Evolutionary conservation across 129 eudicot species (phyloP), one percentile per base, ranked within the genome.

Genomic region (Saussurea involucrata): DNA sequence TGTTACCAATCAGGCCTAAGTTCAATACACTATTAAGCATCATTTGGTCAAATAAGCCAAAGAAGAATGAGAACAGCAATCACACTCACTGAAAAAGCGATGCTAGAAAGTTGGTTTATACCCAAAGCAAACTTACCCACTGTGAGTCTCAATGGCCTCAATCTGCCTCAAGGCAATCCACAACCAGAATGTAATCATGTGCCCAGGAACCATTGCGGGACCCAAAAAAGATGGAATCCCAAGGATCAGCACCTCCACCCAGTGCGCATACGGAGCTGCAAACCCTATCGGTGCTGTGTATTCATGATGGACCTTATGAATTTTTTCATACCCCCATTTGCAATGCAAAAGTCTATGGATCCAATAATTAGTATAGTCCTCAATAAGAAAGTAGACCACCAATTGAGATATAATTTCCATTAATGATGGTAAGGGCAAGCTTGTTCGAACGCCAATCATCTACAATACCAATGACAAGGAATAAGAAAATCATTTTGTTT

Each of bases 141-240:
- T 90, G 81, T 92, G 96, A 84, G 91, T 90, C 84, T 92, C 98
- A 73, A 88, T 85, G 1, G 92, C 88, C 90, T 92, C 98, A 72
- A 88, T 77, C 86, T 86, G 90, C 78, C 96, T 85, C 80, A 90
- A 75, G 29, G 68, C 92, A 72, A 90, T 85, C 96, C 98, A 92
- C 69, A 92, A 36, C 89, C 90, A 88, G 80, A 86, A 86, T 5
- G 93, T 91, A 68, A 88, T 73, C 85, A 92, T 88, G 34, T 92
- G 98, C 1, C 96, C 96, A 0, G 94, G 96, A 66, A 72, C 96
- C 69, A 90, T 77, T 2, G 96, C 92, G 53, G 98, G 98, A 17
- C 98, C 98, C 17, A 90, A 78, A 75, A 82, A 83, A 0, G 98
- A 88, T 6, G 98, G 94, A 57, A 92, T 88, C 89, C 96, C 96